These are phyloP conservation scores for Leishmania major DNA, from an alignment of 208 protist genomes.

Conservation along the genomic window DNA sequence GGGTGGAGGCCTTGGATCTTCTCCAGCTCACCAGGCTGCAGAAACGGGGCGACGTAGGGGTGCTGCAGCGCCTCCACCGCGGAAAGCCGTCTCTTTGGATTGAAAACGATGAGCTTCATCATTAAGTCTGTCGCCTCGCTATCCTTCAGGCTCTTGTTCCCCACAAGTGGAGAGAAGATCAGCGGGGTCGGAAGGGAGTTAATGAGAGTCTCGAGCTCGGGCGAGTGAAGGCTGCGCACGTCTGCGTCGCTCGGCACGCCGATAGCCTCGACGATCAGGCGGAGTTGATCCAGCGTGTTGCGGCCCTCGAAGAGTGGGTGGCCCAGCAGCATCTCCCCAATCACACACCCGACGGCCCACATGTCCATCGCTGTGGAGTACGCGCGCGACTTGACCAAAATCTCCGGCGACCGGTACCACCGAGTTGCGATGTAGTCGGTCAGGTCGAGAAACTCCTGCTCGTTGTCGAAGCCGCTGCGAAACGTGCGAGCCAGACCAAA, in stretches of 20 bases:
- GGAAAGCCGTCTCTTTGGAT: conserved; percentile 83
- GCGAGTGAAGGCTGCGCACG: conserved; percentile 87
- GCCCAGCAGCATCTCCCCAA: conserved; percentile 94
- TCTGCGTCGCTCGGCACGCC: conserved; percentile 88
- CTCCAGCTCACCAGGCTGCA: conserved; percentile 49
- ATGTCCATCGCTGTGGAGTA: conserved; percentile 99
- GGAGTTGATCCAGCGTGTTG: conserved; percentile 97
- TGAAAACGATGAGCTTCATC: conserved; percentile 84
- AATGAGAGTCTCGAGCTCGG: conserved; percentile 90
- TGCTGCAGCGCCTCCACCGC: conserved; percentile 87
- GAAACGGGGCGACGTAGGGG: conserved; percentile 84
- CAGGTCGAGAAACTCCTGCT: conserved; percentile 67
- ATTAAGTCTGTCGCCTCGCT: conserved; percentile 87
- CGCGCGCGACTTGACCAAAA: conserved; percentile 94
- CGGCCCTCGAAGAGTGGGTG: conserved; percentile 95
- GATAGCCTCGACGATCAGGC: conserved; percentile 91
- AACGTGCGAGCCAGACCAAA: conserved; percentile 98
- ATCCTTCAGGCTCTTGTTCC: conserved; percentile 70
- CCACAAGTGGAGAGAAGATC: conserved; percentile 17
- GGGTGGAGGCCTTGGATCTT: conserved; percentile 39
- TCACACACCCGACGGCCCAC: conserved; percentile 98
- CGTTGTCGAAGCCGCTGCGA: conserved; percentile 31
- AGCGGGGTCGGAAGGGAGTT: conserved; percentile 74
- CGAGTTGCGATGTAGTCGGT: conserved; percentile 97
- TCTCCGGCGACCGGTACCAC: conserved; percentile 99